Evolutionary conservation across 805 yeast genomes (phyloP).

Genomic region (Blastobotrys mokoenaii): DNA sequence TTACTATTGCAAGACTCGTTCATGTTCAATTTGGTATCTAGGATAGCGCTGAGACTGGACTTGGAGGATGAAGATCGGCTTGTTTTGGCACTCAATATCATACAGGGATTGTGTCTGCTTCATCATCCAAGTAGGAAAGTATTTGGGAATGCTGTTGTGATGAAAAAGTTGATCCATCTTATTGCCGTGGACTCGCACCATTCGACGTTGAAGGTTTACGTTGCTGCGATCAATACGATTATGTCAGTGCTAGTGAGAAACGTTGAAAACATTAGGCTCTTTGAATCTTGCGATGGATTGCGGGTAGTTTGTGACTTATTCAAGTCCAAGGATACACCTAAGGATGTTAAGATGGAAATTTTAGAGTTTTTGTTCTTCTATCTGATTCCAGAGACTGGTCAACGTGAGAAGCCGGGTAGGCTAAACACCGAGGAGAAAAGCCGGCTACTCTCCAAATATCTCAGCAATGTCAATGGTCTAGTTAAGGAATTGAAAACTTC

Average conservation of each 20-base stretch:
- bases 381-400: slow-evolving; percentile 48
- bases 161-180: slow-evolving; percentile 24
- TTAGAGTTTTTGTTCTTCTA: slow-evolving; percentile 66
- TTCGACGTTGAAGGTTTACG: slow-evolving; percentile 24
- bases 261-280: slow-evolving; percentile 46
- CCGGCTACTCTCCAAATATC: slow-evolving; percentile 32
- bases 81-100: slow-evolving; percentile 27
- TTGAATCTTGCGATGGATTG: slow-evolving; percentile 52
- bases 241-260: slow-evolving; percentile 52
- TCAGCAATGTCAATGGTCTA: slow-evolving; percentile 39
- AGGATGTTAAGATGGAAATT: slow-evolving; percentile 51
- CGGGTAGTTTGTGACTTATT: slow-evolving; percentile 40
- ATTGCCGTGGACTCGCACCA: slow-evolving; percentile 14
- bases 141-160: slow-evolving; percentile 39
- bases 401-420: slow-evolving; percentile 21
- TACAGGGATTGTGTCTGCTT: slow-evolving; percentile 53
- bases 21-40: slow-evolving; percentile 40
- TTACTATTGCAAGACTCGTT: slow-evolving; percentile 40
- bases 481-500: slow-evolving; percentile 38
- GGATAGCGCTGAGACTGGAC: slow-evolving; percentile 23
- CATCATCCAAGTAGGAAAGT: slow-evolving; percentile 48
- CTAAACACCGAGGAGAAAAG: slow-evolving; percentile 40
- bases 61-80: slow-evolving; percentile 15
- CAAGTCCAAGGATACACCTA: slow-evolving; percentile 34
- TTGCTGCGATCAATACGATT: slow-evolving; percentile 42